Base-by-base conservation (phyloP, 2,329 filamentous ascomycete species). In the Blastomyces percursus region DNA sequence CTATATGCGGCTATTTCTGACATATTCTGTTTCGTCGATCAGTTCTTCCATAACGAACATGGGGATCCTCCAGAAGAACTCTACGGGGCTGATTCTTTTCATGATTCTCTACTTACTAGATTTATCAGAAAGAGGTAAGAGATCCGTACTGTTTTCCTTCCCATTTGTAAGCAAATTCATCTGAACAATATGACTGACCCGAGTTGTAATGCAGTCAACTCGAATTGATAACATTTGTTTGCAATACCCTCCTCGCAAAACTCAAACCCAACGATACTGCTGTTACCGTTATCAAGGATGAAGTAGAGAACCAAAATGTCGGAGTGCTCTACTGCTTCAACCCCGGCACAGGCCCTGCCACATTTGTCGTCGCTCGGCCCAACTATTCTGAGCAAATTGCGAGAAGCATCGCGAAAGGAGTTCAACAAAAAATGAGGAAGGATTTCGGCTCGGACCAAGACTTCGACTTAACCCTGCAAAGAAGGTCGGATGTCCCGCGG, bases 81-180 rank as follows among this genome's bases (percentile, higher is more conserved):
- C 66, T 84, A 82, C 74, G 80, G 83, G 67, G 91, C 90, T 76
- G 88, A 86, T 74, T 89, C 95, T 70, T 82, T 96, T 67, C 85
- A 81, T 74, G 84, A 82, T 69, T 94, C 89, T 79, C 90, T 86
- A 46, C 3, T 59, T 8, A 57, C 54, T 63, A 84, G 87, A 75
- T 95, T 95, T 79, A 92, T 88, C 67, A 82, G 86, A 67, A 78
- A 81, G 68, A 88, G 83, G 85, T 89, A 78, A 66, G 79, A 64
- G 32, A 11, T 9, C 14, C 1, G 51, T 5, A 21, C 19, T 4
- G 16, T 1, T 21, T 14, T 21, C 30, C 30, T 1, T 32, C 1
- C 30, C 8, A 3, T n/a, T 50, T 24, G 11, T 3, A 24, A 21
- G 4, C 3, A 6, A 24, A 11, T 38, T 2, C 12, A 38, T 12